These are phyloP conservation scores for Termitomyces sp. DNA, from an alignment of 768 basidiomycete species.

Conservation along the genomic window DNA sequence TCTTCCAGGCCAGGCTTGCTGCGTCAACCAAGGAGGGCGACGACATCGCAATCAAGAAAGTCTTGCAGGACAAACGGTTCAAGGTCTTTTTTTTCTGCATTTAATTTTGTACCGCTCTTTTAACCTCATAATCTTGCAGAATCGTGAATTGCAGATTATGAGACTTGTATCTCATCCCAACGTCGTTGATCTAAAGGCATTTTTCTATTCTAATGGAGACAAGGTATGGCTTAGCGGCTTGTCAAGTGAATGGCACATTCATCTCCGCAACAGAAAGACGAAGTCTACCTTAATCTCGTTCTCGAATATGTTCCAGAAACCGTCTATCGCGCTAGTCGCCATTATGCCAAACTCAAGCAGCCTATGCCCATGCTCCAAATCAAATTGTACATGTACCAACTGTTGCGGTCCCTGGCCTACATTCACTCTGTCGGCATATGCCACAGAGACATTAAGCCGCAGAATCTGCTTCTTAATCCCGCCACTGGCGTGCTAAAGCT, in stretches of 20 bases:
- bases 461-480: constrained; percentile 97
- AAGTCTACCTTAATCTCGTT: constrained; percentile 99
- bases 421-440: constrained; percentile 99
- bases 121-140: constrained; percentile 47
- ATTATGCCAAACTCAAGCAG: constrained; percentile 99
- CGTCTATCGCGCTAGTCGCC: constrained; percentile 97
- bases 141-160: constrained; percentile 99
- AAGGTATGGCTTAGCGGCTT: constrained; percentile 60
- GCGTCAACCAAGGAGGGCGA: constrained; percentile 61
- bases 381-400: constrained; percentile 99
- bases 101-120: constrained; percentile 1
- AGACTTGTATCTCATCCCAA: constrained; percentile 94
- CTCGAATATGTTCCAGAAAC: constrained; percentile 99
- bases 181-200: constrained; percentile 95
- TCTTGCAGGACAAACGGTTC: constrained; percentile 99
- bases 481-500: constrained; percentile 95
- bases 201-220: constrained; percentile 99
- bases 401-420: constrained; percentile 96
- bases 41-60: constrained; percentile 99
- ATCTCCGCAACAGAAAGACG: constrained; percentile 77
- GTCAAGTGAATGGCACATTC: constrained; percentile 9
- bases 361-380: constrained; percentile 99
- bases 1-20: constrained; percentile 92
- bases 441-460: constrained; percentile 99
- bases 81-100: constrained; percentile 65